A percentile compares a stretch with the other conserved stretches of the same genome.
Evolutionary conservation across 2,329 filamentous ascomycete genomes (phyloP).

Genomic region (Aspergillaceae sp.): DNA sequence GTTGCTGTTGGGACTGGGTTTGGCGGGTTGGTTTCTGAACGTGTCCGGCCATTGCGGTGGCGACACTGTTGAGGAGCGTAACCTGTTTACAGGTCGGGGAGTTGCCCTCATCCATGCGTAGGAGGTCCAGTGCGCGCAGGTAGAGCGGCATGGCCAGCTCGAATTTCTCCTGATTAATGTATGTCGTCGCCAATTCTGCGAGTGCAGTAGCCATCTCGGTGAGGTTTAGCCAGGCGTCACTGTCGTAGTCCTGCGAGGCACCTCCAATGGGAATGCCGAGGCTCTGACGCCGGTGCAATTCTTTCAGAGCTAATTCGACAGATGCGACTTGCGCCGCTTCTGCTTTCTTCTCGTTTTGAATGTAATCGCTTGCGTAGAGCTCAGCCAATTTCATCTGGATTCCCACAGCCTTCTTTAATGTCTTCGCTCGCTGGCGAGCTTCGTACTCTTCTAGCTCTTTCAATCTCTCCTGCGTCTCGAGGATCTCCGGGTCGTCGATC

Average conservation of each 20-base stretch:
- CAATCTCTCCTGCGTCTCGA: slow-evolving; percentile 15
- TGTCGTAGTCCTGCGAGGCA: slow-evolving; percentile 40
- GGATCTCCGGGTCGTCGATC: slow-evolving; percentile 12
- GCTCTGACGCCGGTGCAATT: slow-evolving; percentile 58
- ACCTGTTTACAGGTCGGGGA: slow-evolving; percentile 64
- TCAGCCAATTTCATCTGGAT: slow-evolving; percentile 78
- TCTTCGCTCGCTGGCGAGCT: slow-evolving; percentile 48
- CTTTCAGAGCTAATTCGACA: slow-evolving; percentile 68
- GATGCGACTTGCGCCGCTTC: slow-evolving; percentile 71
- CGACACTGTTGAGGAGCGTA: slow-evolving; percentile 56
- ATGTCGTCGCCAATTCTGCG: slow-evolving; percentile 64
- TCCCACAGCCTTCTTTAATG: slow-evolving; percentile 65
- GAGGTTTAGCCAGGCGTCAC: slow-evolving; percentile 29
- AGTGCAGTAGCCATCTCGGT: slow-evolving; percentile 28
- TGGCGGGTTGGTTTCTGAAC: slow-evolving; percentile 24
- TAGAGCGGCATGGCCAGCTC: slow-evolving; percentile 80
- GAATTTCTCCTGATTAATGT: slow-evolving; percentile 63
- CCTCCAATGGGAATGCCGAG: slow-evolving; percentile 60
- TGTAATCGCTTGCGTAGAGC: slow-evolving; percentile 67
- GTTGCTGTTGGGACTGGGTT: slow-evolving; percentile 13
- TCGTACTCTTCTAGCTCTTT: slow-evolving; percentile 20
- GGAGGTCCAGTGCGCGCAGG: slow-evolving; percentile 70
- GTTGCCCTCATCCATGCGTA: slow-evolving; percentile 37
- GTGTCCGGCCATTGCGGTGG: slow-evolving; percentile 38
- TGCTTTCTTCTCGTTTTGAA: slow-evolving; percentile 64